Evolutionary conservation across 495 filamentous ascomycete species (phyloP).

Genomic region (Hypomontagnella submonticulosa): DNA sequence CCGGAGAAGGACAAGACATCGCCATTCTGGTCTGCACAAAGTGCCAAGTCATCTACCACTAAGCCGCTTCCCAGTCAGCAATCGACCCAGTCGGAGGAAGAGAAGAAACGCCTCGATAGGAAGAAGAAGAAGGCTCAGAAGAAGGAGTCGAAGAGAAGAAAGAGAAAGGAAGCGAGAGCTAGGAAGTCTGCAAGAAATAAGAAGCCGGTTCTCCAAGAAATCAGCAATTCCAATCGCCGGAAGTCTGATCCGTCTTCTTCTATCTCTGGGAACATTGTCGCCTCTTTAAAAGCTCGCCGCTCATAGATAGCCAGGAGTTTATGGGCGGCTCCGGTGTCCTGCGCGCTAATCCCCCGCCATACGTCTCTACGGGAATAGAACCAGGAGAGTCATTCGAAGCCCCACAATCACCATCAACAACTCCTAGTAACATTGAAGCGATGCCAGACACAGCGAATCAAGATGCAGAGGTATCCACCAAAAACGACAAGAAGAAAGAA

Average conservation of each 20-base stretch:
- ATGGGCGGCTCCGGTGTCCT: constrained; percentile 49
- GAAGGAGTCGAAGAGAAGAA: not conserved
- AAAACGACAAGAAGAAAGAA: not conserved
- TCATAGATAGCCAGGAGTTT: constrained; percentile 52
- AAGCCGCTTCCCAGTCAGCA: too few species aligned
- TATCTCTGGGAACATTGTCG: not conserved
- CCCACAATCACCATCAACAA: not conserved
- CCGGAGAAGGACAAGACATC: constrained; percentile 18
- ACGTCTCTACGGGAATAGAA: constrained; percentile 4
- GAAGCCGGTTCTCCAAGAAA: too few species aligned
- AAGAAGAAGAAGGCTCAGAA: constrained; percentile 4
- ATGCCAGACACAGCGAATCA: not conserved
- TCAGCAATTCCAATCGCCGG: not conserved
- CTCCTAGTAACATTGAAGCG: not conserved
- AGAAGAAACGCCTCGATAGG: not conserved
- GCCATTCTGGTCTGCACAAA: constrained; percentile 24
- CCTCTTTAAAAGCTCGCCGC: constrained; percentile 45
- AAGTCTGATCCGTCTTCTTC: not conserved
- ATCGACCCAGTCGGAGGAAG: not conserved
- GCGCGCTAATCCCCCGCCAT: constrained; percentile 16
- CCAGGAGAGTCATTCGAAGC: constrained; percentile 1
- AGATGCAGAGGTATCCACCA: not conserved
- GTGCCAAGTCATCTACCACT: not conserved
- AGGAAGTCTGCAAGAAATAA: not conserved
- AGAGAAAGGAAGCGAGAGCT: not conserved